Conservation (phyloP, 2,329 filamentous ascomycete genomes). For the Fusarium tanahbumbuense region DNA sequence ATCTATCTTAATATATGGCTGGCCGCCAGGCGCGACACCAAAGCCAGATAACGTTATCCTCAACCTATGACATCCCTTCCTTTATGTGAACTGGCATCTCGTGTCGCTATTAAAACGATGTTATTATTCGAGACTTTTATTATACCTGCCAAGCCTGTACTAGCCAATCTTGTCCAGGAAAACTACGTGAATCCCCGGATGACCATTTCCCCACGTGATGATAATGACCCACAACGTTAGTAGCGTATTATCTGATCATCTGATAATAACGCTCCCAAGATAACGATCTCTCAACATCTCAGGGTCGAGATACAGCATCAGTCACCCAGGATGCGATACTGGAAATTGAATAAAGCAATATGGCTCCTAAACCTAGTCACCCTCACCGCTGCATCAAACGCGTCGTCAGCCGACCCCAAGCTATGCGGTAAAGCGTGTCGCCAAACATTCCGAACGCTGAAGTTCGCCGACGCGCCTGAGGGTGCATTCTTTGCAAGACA, state of each 20-base stretch:
- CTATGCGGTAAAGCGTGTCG: conserved; percentile 17
- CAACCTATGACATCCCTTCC: background rate
- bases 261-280: conserved; percentile 3
- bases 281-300: background rate
- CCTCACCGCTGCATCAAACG: rapidly evolving
- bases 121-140: background rate
- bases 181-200: background rate
- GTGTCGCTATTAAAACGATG: background rate
- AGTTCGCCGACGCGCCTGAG: conserved; percentile 10
- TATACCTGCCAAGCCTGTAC: background rate
- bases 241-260: conserved; percentile 26
- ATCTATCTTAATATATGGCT: background rate
- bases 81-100: background rate
- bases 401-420: background rate
- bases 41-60: background rate
- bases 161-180: background rate
- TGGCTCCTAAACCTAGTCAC: rapidly evolving
- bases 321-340: background rate
- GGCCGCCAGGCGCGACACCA: background rate
- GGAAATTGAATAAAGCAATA: rapidly evolving
- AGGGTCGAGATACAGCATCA: background rate
- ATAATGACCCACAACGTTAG: conserved; percentile 5
- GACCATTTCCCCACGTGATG: conserved; percentile 10
- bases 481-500: conserved; percentile 9
- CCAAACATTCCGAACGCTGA: conserved; percentile 21